These are phyloP conservation scores for Saccharomycopsis microspora DNA, from an alignment of 805 yeast species.

Conservation along the genomic window DNA sequence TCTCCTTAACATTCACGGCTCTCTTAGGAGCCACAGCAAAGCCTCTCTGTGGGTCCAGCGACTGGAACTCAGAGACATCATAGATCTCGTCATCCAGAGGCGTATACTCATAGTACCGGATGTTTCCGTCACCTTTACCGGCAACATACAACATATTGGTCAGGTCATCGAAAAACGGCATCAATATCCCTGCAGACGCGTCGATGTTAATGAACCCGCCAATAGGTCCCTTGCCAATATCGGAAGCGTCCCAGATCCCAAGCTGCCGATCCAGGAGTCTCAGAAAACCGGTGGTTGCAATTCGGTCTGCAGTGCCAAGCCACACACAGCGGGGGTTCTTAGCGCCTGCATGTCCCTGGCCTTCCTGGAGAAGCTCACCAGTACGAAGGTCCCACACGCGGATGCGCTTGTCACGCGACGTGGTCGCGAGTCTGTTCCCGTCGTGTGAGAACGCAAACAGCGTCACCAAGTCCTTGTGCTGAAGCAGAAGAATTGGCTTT, in stretches of 20 bases:
- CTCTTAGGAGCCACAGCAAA: conserved; percentile 83
- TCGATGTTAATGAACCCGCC: conserved; percentile 85
- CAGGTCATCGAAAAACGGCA: conserved; percentile 81
- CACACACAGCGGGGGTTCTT: conserved; percentile 81
- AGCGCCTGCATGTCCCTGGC: conserved; percentile 87
- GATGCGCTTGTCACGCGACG: conserved; percentile 81
- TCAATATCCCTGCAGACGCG: conserved; percentile 83
- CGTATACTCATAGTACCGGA: conserved; percentile 76
- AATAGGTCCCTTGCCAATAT: conserved; percentile 70
- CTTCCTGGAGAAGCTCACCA: conserved; percentile 68
- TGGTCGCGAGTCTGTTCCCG: conserved; percentile 79
- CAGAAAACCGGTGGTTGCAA: conserved; percentile 92
- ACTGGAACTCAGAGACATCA: conserved; percentile 80
- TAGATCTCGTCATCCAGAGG: conserved; percentile 65
- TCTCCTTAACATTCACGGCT: conserved; percentile 65
- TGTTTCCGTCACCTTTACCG: conserved; percentile 97
- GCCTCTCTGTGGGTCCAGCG: conserved; percentile 93
- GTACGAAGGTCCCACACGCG: conserved; percentile 86
- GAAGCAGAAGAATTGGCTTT: conserved; percentile 55
- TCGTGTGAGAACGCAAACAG: conserved; percentile 85
- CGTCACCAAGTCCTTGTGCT: conserved; percentile 87
- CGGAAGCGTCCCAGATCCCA: conserved; percentile 82
- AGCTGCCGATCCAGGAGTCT: conserved; percentile 88
- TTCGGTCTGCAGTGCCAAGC: conserved; percentile 78
- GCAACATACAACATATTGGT: conserved; percentile 78